Conservation (phyloP, 306 rosid genomes). For the Prunus davidiana region DNA sequence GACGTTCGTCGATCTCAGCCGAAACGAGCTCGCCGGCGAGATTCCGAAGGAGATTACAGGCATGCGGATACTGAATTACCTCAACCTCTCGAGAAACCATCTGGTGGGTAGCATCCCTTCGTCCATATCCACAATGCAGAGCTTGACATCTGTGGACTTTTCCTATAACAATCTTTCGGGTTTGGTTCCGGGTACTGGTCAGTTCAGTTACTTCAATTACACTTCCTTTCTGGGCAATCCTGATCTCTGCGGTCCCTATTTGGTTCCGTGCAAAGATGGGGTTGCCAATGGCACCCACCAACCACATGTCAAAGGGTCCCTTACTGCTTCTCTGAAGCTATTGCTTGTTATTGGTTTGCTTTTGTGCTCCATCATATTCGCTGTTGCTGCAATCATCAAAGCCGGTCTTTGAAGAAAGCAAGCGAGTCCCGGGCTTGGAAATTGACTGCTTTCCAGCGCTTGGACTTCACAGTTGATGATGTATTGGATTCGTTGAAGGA, state of each 20-base stretch:
- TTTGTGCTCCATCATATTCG: constrained; percentile 69
- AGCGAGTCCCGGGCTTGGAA: constrained; percentile 87
- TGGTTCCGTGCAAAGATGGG: constrained; percentile 85
- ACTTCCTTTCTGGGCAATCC: constrained; percentile 84
- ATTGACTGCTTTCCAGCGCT: constrained; percentile 83
- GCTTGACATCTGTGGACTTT: constrained; percentile 89
- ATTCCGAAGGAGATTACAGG: constrained; percentile 77
- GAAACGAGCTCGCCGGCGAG: constrained; percentile 72
- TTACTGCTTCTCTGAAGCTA: constrained; percentile 78
- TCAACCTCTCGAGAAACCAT: constrained; percentile 82
- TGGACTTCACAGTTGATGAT: constrained; percentile 90
- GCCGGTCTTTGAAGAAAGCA: constrained; percentile 86
- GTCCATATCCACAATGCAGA: constrained; percentile 80
- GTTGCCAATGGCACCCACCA: constrained; percentile 46
- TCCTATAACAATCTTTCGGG: constrained; percentile 95
- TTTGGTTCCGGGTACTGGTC: constrained; percentile 94
- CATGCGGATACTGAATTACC: constrained; percentile 81
- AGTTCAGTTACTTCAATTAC: constrained; percentile 92
- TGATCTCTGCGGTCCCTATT: constrained; percentile 84
- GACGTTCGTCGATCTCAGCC: constrained; percentile 82
- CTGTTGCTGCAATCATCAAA: constrained; percentile 73
- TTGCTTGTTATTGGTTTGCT: constrained; percentile 75
- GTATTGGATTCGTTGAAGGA: constrained; percentile 84
- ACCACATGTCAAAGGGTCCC: constrained; percentile 54
- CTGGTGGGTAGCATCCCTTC: constrained; percentile 74